Conservation (phyloP, 1,139 yeast genomes). For the Magnusiomyces tetraspermus region DNA sequence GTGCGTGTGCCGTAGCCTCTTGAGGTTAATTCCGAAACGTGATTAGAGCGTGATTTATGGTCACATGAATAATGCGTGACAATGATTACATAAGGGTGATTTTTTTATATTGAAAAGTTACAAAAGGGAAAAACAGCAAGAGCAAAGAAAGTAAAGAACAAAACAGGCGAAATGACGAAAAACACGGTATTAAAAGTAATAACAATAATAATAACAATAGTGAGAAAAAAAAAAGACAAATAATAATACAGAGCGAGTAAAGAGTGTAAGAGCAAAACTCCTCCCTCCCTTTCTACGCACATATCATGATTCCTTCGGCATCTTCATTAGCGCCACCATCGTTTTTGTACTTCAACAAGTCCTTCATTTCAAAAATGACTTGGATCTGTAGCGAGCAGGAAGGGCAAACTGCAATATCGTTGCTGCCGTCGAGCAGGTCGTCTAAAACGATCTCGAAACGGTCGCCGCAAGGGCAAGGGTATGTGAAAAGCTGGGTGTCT, state of each 20-base stretch:
- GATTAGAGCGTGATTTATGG: no score
- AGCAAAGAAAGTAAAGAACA: not conserved
- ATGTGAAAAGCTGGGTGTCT: constrained; percentile 66
- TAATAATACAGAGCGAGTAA: not conserved
- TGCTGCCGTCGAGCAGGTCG: constrained; percentile 79
- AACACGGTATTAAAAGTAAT: not conserved
- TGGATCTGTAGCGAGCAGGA: constrained; percentile 89
- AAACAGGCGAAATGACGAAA: not conserved
- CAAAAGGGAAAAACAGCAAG: no score
- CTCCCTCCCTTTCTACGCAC: no score
- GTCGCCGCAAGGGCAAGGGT: constrained; percentile 99
- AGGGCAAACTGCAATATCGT: constrained; percentile 92
- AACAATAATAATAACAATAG: not conserved
- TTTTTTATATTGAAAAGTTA: no score
- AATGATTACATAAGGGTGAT: no score
- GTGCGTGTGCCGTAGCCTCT: no score
- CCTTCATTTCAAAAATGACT: constrained; percentile 62
- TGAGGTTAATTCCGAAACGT: no score
- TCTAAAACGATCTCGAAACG: constrained; percentile 77
- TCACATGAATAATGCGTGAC: no score
- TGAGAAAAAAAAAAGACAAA: not conserved
- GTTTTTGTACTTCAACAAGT: not conserved
- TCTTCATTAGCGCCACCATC: not conserved
- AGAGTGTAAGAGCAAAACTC: no score
- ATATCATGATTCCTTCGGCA: not conserved